These are phyloP conservation scores for Trypanosoma avium DNA, from an alignment of 208 protist genomes.

Conservation along the genomic window DNA sequence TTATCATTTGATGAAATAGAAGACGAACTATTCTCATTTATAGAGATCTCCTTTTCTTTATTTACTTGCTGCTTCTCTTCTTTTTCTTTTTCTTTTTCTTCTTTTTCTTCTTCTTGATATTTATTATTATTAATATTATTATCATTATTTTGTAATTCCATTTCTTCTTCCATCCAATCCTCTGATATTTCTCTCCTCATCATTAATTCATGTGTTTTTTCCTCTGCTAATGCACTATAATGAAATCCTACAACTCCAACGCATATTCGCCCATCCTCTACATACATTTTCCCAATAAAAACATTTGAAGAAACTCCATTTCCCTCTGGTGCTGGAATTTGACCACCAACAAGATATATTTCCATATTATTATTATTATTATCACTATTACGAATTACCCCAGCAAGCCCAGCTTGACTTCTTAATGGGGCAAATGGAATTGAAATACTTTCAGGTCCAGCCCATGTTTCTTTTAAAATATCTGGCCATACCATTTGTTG, in stretches of 20 bases:
- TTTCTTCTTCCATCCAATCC: no score
- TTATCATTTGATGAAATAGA: no score
- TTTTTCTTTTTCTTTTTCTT: neutral
- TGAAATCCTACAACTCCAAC: constrained; percentile 23
- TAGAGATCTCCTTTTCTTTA: neutral
- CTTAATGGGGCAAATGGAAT: constrained; percentile 21
- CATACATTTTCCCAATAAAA: constrained; percentile 23
- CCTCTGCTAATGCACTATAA: constrained; percentile 17
- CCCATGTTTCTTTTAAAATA: neutral
- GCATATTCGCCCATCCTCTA: constrained; percentile 11
- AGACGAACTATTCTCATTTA: no score
- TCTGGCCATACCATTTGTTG: constrained; percentile 20
- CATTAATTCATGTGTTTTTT: no score
- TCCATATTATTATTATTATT: neutral
- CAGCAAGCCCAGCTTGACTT: constrained; percentile 17
- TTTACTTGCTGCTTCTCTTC: neutral
- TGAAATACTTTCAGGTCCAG: neutral
- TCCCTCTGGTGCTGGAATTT: constrained; percentile 28
- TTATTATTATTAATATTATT: neutral
- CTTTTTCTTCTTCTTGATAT: neutral
- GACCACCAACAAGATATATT: constrained; percentile 25
- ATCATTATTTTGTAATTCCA: neutral
- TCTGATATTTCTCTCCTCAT: no score
- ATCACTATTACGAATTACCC: neutral
- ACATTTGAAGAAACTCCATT: constrained; percentile 16